phyloP scores from a whole-genome alignment of 2,329 filamentous ascomycete species.

The Xylaria sp. region DNA sequence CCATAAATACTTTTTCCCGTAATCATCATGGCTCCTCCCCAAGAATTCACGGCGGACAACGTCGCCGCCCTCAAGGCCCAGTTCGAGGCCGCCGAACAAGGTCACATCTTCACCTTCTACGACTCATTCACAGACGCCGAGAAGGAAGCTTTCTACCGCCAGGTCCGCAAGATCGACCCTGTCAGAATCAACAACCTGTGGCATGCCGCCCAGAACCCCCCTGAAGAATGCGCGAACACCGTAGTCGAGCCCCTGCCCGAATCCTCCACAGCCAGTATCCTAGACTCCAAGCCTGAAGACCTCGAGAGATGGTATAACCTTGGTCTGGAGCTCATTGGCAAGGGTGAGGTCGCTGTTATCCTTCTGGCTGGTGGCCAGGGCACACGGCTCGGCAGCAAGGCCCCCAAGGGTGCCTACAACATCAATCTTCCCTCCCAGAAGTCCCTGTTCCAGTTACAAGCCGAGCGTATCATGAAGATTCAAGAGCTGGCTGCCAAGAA shows the following conservation, averaged over 20 bases:
- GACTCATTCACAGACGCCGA: conserved; percentile 69
- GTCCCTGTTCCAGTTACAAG: conserved; percentile 96
- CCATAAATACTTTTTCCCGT: neutral
- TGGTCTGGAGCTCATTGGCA: conserved; percentile 71
- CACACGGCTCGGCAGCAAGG: conserved; percentile 87
- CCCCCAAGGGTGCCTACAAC: conserved; percentile 95
- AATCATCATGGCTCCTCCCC: conserved; percentile 35
- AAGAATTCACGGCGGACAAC: conserved; percentile 57
- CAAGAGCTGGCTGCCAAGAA: conserved; percentile 74
- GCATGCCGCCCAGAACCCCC: conserved; percentile 73
- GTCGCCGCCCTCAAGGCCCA: conserved; percentile 63
- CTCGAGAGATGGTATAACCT: conserved; percentile 79
- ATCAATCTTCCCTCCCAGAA: conserved; percentile 91
- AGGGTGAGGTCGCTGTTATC: conserved; percentile 77
- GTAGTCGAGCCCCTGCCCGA: conserved; percentile 82
- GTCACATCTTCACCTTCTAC: conserved; percentile 82
- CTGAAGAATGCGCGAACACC: conserved; percentile 51
- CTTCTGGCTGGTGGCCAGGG: conserved; percentile 97
- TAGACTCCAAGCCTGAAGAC: conserved; percentile 77
- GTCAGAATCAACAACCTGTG: conserved; percentile 82
- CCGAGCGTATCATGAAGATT: conserved; percentile 83
- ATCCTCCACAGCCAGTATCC: conserved; percentile 78
- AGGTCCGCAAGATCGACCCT: conserved; percentile 78
- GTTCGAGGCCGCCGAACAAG: conserved; percentile 70
- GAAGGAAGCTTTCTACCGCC: conserved; percentile 72